Evolutionary conservation across 1,139 yeast species (phyloP).

Genomic region (Lodderomyces pseudojiufengensis): DNA sequence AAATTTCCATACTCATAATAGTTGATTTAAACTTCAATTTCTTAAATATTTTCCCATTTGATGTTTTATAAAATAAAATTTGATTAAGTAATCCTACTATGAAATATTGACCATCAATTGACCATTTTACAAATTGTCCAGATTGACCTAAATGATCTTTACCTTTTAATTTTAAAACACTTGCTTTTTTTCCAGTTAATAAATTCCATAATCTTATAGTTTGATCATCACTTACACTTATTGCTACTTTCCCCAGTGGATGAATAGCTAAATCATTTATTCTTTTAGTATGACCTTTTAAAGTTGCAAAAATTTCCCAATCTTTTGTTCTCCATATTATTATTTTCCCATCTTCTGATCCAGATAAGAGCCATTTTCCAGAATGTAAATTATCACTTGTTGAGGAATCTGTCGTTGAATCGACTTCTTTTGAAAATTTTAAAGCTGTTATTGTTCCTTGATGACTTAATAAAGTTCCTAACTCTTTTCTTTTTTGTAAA

Average conservation of each 20-base stretch:
- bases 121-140: conserved; percentile 68
- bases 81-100: conserved; percentile 70
- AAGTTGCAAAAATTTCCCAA: conserved; percentile 88
- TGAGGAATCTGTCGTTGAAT: conserved; percentile 11
- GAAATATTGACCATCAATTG: conserved; percentile 56
- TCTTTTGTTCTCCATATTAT: conserved; percentile 94
- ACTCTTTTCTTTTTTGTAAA: conserved; percentile 86
- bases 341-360: conserved; percentile 87
- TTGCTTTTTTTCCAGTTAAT: conserved; percentile 97
- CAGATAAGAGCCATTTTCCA: conserved; percentile 87
- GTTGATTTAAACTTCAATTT: conserved; percentile 51
- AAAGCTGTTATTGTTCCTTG: conserved; percentile 83
- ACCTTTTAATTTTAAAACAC: conserved; percentile 69
- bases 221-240: conserved; percentile 81
- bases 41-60: conserved; percentile 55
- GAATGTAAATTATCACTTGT: conserved; percentile 32
- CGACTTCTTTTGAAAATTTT: conserved; percentile 57
- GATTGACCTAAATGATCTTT: conserved; percentile 60
- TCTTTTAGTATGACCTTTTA: conserved; percentile 80
- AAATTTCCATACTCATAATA: conserved; percentile 64
- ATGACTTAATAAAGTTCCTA: conserved; percentile 87
- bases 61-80: conserved; percentile 62
- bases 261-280: conserved; percentile 85
- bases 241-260: conserved; percentile 88
- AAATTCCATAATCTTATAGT: conserved; percentile 89